These are phyloP conservation scores for Trametes coccinea DNA, from an alignment of 768 basidiomycete species.

Conservation along the genomic window DNA sequence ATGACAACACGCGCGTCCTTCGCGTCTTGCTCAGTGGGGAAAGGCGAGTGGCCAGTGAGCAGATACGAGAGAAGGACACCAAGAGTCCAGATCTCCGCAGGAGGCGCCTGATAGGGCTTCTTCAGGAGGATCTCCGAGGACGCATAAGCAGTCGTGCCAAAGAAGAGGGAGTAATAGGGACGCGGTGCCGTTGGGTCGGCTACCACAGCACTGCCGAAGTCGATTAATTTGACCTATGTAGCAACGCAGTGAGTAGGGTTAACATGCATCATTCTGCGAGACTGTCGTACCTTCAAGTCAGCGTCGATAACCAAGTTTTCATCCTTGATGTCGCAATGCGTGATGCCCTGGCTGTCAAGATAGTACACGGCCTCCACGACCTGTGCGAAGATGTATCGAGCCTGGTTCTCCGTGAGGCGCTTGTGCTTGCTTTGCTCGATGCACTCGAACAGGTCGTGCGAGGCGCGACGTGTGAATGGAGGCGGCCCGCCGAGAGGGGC, in stretches of 20 bases:
- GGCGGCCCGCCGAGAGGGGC: constrained; percentile 22
- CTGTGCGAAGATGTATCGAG: constrained; percentile 83
- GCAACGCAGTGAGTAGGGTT: not conserved
- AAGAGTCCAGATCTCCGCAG: constrained; percentile 95
- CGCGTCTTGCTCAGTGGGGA: constrained; percentile 84
- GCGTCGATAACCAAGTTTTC: constrained; percentile 87
- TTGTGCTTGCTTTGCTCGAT: constrained; percentile 86
- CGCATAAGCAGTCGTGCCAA: constrained; percentile 94
- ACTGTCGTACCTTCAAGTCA: constrained; percentile 58
- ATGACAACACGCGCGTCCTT: constrained; percentile 63
- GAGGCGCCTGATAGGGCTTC: constrained; percentile 86
- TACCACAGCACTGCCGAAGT: constrained; percentile 89
- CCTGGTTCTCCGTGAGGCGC: constrained; percentile 74
- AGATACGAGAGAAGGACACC: constrained; percentile 95
- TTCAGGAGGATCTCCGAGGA: constrained; percentile 92
- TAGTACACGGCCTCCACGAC: constrained; percentile 84
- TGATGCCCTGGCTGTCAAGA: constrained; percentile 79
- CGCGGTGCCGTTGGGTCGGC: constrained; percentile 62
- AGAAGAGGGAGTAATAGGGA: constrained; percentile 77
- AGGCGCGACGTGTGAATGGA: constrained; percentile 66
- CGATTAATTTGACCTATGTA: constrained; percentile 85
- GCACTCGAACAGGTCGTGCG: constrained; percentile 93
- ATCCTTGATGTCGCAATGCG: constrained; percentile 96
- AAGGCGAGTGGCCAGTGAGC: constrained; percentile 90
- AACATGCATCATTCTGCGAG: not conserved